Evolutionary conservation across 805 yeast genomes (phyloP), one percentile per base, ranked within the genome.

Genomic region (Monosporozyma aerobia): DNA sequence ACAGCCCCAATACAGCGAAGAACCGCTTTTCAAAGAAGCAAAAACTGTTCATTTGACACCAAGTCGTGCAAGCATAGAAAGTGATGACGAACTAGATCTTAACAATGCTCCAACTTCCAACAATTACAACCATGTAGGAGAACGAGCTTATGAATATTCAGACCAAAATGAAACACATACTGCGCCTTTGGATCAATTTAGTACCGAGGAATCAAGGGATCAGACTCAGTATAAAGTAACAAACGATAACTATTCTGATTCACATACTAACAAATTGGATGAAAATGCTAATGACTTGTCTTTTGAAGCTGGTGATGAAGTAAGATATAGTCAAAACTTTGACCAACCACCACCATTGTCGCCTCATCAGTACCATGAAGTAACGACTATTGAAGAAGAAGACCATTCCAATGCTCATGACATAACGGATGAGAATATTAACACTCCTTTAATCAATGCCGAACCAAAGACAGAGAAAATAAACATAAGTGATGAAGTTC

Each of bases 401-500:
- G 60, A 52, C 22, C 54, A 52, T 32, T 11, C 11, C 5, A 14
- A 27, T 3, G 30, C 48, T 9, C 51, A 51, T 10, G 43, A 40
- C 2, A 48, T 50, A 44, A 40, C 50, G 3, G 49, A 49, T 16
- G 46, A 46, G 1, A 22, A 43, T 10, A 48, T 47, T 3, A 50
- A 46, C 3, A 37, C 44, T 13, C 9, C 25, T 23, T n/a, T 43
- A 13, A 5, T 44, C 2, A 32, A 16, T 13, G 50, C 54, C 52
- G 27, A 48, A 10, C 41, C 19, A 6, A 30, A 37, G n/a, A 49
- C 43, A 3, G 40, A 40, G 7, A 37, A 41, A 1, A 72, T 76
- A 32, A 84, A 82, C 22, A 55, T 63, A 23, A 61, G 60, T 13
- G 63, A 62, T 49, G 67, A 66, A 52, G 65, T 59, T 10, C 47